phyloP scores from a whole-genome alignment of 441 rosid genomes.

The Croton setiger region DNA sequence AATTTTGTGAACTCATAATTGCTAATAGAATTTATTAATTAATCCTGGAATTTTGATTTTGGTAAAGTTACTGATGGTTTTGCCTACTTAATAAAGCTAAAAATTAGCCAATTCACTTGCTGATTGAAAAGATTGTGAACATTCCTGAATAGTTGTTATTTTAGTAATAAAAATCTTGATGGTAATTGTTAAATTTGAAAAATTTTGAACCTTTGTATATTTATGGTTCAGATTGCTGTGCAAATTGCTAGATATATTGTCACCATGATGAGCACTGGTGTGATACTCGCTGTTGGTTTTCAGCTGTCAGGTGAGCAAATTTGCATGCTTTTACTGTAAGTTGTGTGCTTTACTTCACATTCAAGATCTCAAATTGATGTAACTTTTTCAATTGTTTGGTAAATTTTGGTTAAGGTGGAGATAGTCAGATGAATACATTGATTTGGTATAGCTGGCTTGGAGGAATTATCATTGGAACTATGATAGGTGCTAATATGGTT shows the following conservation, averaged over 20 bases:
- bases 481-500: constrained; percentile 89
- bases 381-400: constrained; percentile 18
- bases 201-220: not conserved
- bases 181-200: not conserved
- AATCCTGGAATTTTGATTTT: not conserved
- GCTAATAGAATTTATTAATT: not conserved
- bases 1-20: constrained; percentile 1
- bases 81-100: too few relatives aligned
- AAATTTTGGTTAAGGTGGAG: constrained; percentile 61
- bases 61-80: not conserved
- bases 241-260: constrained; percentile 89
- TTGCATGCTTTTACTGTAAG: not conserved
- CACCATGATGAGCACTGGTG: constrained; percentile 94
- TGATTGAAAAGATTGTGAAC: too few relatives aligned
- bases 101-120: too few relatives aligned
- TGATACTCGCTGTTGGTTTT: constrained; percentile 72
- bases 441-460: constrained; percentile 99
- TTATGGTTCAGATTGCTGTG: constrained; percentile 53
- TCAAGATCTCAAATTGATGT: not conserved
- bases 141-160: not conserved
- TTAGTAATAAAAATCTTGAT: not conserved
- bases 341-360: not conserved
- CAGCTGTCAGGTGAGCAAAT: constrained; percentile 70
- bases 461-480: constrained; percentile 84
- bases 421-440: constrained; percentile 66